A percentile compares a stretch with the other conserved stretches of the same genome.
Evolutionary conservation across 1,284 basidiomycete species (phyloP).

Genomic region (Marasmius tenuissimus): DNA sequence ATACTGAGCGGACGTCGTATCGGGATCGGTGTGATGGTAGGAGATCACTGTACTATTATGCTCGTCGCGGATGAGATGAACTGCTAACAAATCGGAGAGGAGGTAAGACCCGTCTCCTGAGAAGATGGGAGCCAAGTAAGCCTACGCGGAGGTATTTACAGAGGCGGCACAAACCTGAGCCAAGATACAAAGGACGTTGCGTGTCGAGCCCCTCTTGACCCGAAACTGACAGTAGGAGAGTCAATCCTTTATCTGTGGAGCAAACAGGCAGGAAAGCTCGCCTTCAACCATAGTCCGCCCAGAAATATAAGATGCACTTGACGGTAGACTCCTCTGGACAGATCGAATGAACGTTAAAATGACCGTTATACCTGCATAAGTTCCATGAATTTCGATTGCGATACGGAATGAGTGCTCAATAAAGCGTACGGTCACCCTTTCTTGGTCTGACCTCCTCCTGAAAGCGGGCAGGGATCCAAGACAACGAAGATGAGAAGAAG

Average conservation of each 20-base stretch:
- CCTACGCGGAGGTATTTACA: no score
- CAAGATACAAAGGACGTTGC: slow-evolving; percentile 45
- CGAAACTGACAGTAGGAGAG: not conserved
- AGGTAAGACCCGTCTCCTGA: slow-evolving; percentile 30
- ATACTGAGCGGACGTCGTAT: slow-evolving; percentile 31
- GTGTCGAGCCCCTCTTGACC: slow-evolving; percentile 48
- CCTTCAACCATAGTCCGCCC: not conserved
- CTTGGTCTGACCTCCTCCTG: slow-evolving; percentile 37
- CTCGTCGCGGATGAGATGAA: slow-evolving; percentile 41
- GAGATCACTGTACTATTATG: slow-evolving; percentile 39
- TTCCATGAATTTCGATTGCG: not conserved
- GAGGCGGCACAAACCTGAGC: slow-evolving; percentile 34
- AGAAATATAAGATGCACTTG: not conserved
- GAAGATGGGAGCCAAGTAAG: not conserved
- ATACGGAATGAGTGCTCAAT: not conserved
- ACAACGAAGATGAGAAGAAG: slow-evolving; percentile 56
- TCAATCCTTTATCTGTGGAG: not conserved
- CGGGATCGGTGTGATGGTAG: slow-evolving; percentile 29
- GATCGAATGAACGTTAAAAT: not conserved
- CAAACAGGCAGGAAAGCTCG: not conserved
- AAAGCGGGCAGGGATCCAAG: slow-evolving; percentile 57
- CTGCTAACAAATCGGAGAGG: slow-evolving; percentile 35
- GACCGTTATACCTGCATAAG: not conserved
- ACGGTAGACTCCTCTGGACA: not conserved
- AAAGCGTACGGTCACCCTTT: slow-evolving; percentile 46